Base-by-base conservation (phyloP, 108 stramenopile genomes). In the Licmophora abbreviata region DNA sequence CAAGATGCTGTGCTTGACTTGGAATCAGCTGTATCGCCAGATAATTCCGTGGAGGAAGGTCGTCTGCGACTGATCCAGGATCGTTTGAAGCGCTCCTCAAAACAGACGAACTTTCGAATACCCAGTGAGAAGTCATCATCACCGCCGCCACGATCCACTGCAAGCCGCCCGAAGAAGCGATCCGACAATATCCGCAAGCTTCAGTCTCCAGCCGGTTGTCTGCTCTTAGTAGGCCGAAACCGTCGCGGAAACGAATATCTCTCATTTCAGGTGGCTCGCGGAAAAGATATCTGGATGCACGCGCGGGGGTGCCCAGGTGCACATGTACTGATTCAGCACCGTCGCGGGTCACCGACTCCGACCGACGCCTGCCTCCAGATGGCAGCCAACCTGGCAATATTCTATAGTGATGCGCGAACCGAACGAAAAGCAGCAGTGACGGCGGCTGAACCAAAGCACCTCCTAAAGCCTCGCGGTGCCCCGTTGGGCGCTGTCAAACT, bases 221-320 rank as follows among this genome's bases (percentile, higher is more conserved):
- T 57, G 32, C 70, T 93, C 6, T 65, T 87, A 6, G 92, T 93
- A 2, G 92, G 92, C 8, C 67, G 92, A 36, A 88, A 88, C 55
- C 76, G 84, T 25, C 64, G 83, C 23, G 83, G 88, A 44, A 93
- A 93, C 42, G 92, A 93, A 44, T 66, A 83, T 29, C 56, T 93
- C 34, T 82, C 73, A 32, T 74, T 93, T 47, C 60, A 64, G 33
- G 60, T 78, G 3, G 87, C 87, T 2, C 68, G 73, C 25, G 70
- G 74, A 30, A 67, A 77, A 12, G 92, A 93, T 59, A 59, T 89
- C 35, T 93, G 92, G 92, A 73, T 89, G 74, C 92, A 93, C 53
- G 68, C 75, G 7, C 60, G 85, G 1, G 84, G 84, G n/a, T 76
- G 69, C 24, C 88, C 89, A 0, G 92, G 92, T 25, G 92, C 92